phyloP scores from a whole-genome alignment of 1,139 yeast species.

The Candida sp. region DNA sequence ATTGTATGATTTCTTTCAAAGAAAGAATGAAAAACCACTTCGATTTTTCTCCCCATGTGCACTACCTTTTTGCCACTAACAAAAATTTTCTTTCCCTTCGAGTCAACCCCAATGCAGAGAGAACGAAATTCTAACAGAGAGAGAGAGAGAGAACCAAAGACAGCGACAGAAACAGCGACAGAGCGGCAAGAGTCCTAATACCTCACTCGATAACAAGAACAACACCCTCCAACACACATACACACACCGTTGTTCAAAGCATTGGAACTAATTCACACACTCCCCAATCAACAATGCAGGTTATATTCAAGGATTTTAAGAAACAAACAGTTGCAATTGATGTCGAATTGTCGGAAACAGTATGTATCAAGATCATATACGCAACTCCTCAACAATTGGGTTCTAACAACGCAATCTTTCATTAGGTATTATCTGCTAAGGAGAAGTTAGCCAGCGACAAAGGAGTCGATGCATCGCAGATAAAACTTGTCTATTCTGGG shows the following conservation, averaged over 20 bases:
- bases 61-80: not conserved
- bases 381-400: not conserved
- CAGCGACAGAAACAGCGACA: not conserved
- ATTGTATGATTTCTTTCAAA: not conserved
- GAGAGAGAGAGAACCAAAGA: not conserved
- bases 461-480: constrained; percentile 72
- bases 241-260: not conserved
- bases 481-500: constrained; percentile 92
- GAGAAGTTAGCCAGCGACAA: constrained; percentile 72
- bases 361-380: constrained; percentile 33
- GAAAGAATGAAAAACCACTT: no score
- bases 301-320: constrained; percentile 90
- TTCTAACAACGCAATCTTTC: not conserved
- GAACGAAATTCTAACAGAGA: no score
- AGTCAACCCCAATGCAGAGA: not conserved
- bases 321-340: constrained; percentile 87
- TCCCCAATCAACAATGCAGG: constrained; percentile 60
- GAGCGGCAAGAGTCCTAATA: not conserved
- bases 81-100: not conserved
- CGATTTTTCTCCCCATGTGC: not conserved
- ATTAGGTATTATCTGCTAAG: constrained; percentile 70
- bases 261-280: no score
- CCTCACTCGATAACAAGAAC: not conserved
- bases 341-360: constrained; percentile 71
- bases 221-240: not conserved